Percentiles rank a stretch among this genome's conserved stretches.
Evolutionary conservation across 305 asterid species (phyloP).

Genomic region (Fraxinus angustifolia): DNA sequence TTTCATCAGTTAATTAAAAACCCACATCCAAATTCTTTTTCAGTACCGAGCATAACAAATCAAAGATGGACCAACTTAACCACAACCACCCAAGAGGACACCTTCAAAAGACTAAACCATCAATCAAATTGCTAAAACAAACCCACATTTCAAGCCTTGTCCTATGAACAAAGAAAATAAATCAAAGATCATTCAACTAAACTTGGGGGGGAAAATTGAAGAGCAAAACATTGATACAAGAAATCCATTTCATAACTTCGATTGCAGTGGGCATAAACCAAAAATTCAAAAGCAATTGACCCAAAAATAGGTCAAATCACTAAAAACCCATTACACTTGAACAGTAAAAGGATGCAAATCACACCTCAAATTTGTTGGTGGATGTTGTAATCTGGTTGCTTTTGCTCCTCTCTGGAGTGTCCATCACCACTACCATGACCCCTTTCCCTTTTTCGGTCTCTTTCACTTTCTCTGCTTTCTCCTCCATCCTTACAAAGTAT

Average conservation of each 20-base stretch:
- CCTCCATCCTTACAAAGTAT: slow-evolving; percentile 27
- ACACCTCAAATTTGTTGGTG: slow-evolving; percentile 58
- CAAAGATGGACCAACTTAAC: neutral
- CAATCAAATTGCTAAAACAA: neutral
- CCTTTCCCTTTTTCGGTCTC: slow-evolving; percentile 27
- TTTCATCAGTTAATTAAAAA: neutral
- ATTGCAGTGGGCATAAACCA: neutral
- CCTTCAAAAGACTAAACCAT: neutral
- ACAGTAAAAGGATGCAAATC: slow-evolving; percentile 15
- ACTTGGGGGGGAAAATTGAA: neutral
- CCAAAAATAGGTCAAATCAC: slow-evolving; percentile 15
- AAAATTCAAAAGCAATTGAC: slow-evolving; percentile 12
- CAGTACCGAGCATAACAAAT: neutral
- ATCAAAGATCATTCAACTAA: slow-evolving; percentile 13
- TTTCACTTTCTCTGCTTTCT: slow-evolving; percentile 17
- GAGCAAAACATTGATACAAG: neutral
- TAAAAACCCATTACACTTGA: slow-evolving; percentile 12
- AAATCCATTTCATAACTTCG: neutral
- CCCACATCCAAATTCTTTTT: neutral
- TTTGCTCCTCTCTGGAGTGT: slow-evolving; percentile 62
- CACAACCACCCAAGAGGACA: neutral
- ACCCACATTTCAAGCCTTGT: neutral
- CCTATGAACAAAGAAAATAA: neutral
- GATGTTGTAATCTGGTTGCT: slow-evolving; percentile 49
- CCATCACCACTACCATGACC: slow-evolving; percentile 43